Conservation (phyloP, 2,329 filamentous ascomycete genomes). For the Trichophyton equinum region DNA sequence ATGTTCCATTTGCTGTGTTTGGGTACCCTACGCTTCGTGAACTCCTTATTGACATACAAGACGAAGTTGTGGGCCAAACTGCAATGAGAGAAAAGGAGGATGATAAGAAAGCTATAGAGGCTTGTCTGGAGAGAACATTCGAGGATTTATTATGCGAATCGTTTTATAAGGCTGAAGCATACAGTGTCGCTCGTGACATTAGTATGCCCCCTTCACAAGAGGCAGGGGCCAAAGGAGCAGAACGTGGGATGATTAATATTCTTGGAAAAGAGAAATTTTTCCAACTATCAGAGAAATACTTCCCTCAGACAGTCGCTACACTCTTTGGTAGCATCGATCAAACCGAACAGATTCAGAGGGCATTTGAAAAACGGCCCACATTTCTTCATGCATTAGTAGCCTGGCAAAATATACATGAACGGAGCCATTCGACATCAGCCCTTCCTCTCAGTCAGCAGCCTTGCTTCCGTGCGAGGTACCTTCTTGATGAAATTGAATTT, state of each 20-base stretch:
- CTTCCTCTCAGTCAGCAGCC: conserved; percentile 76
- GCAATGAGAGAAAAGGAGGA: conserved; percentile 65
- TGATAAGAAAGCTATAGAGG: conserved; percentile 49
- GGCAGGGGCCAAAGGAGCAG: conserved; percentile 42
- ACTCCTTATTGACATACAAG: conserved; percentile 57
- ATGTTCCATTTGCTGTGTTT: conserved; percentile 77
- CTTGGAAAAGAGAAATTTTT: conserved; percentile 56
- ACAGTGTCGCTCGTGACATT: conserved; percentile 68
- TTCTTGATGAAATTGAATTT: conserved; percentile 62
- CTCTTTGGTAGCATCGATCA: conserved; percentile 69
- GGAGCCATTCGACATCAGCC: conserved; percentile 51
- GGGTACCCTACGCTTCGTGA: conserved; percentile 57
- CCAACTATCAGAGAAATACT: conserved; percentile 52
- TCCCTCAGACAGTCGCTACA: conserved; percentile 62
- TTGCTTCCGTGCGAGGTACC: conserved; percentile 64
- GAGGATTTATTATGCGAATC: conserved; percentile 50
- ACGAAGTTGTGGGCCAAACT: conserved; percentile 67
- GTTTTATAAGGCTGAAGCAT: conserved; percentile 70
- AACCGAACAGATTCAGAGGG: conserved; percentile 59
- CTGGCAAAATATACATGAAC: conserved; percentile 56
- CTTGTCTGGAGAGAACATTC: conserved; percentile 42
- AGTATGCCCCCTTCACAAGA: conserved; percentile 33
- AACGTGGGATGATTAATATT: conserved; percentile 54
- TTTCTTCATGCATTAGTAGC: conserved; percentile 51
- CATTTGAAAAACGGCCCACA: conserved; percentile 47